phyloP scores from a whole-genome alignment of 108 stramenopile species.

The Cylindrotheca fusiformis region DNA sequence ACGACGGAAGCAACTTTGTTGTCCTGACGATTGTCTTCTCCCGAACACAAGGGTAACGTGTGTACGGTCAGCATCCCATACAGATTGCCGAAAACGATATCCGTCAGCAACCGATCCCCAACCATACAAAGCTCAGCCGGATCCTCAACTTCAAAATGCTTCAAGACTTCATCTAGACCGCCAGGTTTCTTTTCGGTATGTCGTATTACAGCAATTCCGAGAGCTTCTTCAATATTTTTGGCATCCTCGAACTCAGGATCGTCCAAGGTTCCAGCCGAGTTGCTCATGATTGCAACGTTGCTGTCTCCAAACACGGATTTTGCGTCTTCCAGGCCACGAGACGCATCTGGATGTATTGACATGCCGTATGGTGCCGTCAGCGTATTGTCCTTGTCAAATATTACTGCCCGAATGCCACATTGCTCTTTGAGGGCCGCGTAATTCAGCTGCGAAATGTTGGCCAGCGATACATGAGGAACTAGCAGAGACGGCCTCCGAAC shows the following conservation, averaged over 20 bases:
- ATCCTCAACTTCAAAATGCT: constrained; percentile 75
- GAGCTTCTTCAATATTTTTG: constrained; percentile 59
- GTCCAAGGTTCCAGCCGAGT: constrained; percentile 90
- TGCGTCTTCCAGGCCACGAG: constrained; percentile 59
- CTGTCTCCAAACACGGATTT: constrained; percentile 67
- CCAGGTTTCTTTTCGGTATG: constrained; percentile 93
- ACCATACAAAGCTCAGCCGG: constrained; percentile 84
- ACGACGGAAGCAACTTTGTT: constrained; percentile 66
- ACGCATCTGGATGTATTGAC: constrained; percentile 59
- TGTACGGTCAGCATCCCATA: constrained; percentile 94
- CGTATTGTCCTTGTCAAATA: constrained; percentile 96
- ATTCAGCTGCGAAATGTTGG: constrained; percentile 73
- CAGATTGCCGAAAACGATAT: constrained; percentile 93
- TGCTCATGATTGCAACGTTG: constrained; percentile 88
- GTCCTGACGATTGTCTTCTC: constrained; percentile 68
- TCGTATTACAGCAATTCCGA: constrained; percentile 88
- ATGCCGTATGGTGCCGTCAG: constrained; percentile 90
- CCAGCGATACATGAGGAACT: constrained; percentile 76
- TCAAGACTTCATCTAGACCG: constrained; percentile 75
- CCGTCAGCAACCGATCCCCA: constrained; percentile 92
- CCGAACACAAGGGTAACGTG: constrained; percentile 66
- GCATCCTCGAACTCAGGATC: constrained; percentile 80
- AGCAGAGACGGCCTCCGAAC: constrained; percentile 65
- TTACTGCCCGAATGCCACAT: constrained; percentile 72
- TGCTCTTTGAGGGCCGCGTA: constrained; percentile 69